Percentiles rank a stretch among this genome's conserved stretches.
These are phyloP conservation scores for Rhinocladiella mackenziei DNA, from an alignment of 2,329 filamentous ascomycete genomes.

Conservation along the genomic window DNA sequence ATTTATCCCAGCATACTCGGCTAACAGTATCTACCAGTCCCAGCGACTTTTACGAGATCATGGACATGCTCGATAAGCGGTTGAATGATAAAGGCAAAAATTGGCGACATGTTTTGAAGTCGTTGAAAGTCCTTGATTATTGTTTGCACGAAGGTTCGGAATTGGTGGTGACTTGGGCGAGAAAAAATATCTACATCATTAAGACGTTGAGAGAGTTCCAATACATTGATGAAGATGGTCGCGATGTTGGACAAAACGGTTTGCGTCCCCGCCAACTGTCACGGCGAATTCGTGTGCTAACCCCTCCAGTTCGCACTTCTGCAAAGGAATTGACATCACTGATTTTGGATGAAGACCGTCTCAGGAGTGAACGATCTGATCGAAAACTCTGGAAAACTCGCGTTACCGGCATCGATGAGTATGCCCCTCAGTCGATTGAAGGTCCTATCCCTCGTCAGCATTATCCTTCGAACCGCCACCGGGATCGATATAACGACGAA, in stretches of 20 bases:
- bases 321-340: conserved; percentile 93
- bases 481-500: conserved; percentile 71
- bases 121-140: conserved; percentile 95
- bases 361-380: conserved; percentile 85
- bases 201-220: conserved; percentile 97
- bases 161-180: conserved; percentile 93
- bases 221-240: conserved; percentile 91
- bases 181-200: conserved; percentile 98
- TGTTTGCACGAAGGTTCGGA: conserved; percentile 96
- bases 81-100: conserved; percentile 99
- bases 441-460: conserved; percentile 35
- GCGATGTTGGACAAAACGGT: conserved; percentile 97
- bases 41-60: conserved; percentile 98
- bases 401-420: conserved; percentile 88
- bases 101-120: conserved; percentile 97
- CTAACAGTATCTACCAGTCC: conserved; percentile 54
- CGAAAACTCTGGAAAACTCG: conserved; percentile 95
- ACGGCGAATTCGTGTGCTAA: conserved; percentile 12
- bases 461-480: conserved; percentile 44
- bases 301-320: conserved; percentile 73
- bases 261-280: conserved; percentile 33
- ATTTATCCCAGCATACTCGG: neutral
- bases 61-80: conserved; percentile 99
- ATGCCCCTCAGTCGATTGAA: conserved; percentile 48
- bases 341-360: conserved; percentile 86